These are phyloP conservation scores for Lasiosphaeria ovina DNA, from an alignment of 495 filamentous ascomycete species.

Conservation along the genomic window DNA sequence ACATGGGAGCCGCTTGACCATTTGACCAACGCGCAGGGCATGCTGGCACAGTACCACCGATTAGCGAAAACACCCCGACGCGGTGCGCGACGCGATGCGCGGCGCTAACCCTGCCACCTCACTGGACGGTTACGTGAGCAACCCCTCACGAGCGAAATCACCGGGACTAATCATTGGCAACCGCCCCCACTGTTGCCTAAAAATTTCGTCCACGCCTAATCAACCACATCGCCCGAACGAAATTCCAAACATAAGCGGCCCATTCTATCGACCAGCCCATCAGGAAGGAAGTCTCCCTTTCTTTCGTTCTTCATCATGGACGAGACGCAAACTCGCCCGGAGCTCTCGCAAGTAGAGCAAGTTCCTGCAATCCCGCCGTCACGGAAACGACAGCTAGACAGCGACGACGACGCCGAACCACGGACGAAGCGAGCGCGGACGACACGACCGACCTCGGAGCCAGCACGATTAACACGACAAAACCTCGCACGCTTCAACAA, in stretches of 20 bases:
- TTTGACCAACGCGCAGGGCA: slow-evolving; percentile 4
- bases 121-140: slow-evolving; percentile 7
- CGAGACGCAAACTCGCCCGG: slow-evolving; percentile 2
- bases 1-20: slow-evolving; percentile 1
- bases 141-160: slow-evolving; percentile 8
- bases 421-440: slow-evolving; percentile 22
- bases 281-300: slow-evolving; percentile 9
- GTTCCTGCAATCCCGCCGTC: background rate
- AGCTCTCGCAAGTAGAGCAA: slow-evolving; percentile 6
- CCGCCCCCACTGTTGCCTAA: slow-evolving; percentile 4
- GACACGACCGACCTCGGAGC: slow-evolving; percentile 21
- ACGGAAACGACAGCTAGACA: background rate
- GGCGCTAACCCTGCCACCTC: background rate
- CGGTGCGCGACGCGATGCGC: background rate
- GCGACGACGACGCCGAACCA: slow-evolving; percentile 6
- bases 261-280: slow-evolving; percentile 3
- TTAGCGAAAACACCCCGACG: background rate
- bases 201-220: slow-evolving; percentile 4
- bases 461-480: slow-evolving; percentile 26
- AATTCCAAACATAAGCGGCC: slow-evolving; percentile 3
- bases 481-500: slow-evolving; percentile 30
- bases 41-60: slow-evolving; percentile 6
- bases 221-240: background rate
- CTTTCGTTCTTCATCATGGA: slow-evolving; percentile 7
- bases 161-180: slow-evolving; percentile 4